Base-by-base conservation (phyloP, 202 grass and related monocot genomes). In the Dendrocalamus latiflorus region DNA sequence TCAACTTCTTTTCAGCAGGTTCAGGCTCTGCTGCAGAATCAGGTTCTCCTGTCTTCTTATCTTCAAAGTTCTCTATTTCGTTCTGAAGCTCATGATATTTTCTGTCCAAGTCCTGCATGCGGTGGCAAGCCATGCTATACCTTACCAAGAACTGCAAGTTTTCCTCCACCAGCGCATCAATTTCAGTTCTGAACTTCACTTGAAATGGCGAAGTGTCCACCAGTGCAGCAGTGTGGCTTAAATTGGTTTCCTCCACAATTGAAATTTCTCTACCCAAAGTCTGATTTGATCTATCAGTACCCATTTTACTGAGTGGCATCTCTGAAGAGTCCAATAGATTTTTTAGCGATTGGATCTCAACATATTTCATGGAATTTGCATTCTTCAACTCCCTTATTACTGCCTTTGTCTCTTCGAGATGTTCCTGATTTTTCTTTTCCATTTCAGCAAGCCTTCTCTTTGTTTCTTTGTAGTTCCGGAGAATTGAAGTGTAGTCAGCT, bases 281-380 rank as follows among this genome's bases (percentile, higher is more conserved):
- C 14, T 25, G 21, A 28, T 73, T 65, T 73, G 70, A 82, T 45
- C 42, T 87, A 43, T 70, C 28, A 60, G 11, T 28, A 62, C 76
- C 25, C 62, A 2, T 49, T 60, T 39, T 59, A 81, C 18, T 72
- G 16, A 51, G 55, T 14, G 54, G 69, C 25, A 67, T 85, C 64
- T 92, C 86, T n/a, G 80, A 87, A 68, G 81, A 89, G 51, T 72
- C 85, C 34, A 89, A 38, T 28, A 81, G 70, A 72, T 83, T 60
- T 82, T 70, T 87, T 49, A 94, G 90, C 8, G 84, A 89, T 57
- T 64, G 70, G 74, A 97, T 94, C 70, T 97, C 91, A 55, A 90
- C 91, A 87, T 91, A 91, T 62, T 94, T 94, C 71, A 87, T 85
- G 13, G 91, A 91, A 89, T 94, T 97, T 25, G 86, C 94, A 87